A percentile compares a stretch with the other conserved stretches of the same genome.
These are phyloP conservation scores for Bacidia gigantensis DNA, from an alignment of 495 filamentous ascomycete genomes.

Conservation along the genomic window DNA sequence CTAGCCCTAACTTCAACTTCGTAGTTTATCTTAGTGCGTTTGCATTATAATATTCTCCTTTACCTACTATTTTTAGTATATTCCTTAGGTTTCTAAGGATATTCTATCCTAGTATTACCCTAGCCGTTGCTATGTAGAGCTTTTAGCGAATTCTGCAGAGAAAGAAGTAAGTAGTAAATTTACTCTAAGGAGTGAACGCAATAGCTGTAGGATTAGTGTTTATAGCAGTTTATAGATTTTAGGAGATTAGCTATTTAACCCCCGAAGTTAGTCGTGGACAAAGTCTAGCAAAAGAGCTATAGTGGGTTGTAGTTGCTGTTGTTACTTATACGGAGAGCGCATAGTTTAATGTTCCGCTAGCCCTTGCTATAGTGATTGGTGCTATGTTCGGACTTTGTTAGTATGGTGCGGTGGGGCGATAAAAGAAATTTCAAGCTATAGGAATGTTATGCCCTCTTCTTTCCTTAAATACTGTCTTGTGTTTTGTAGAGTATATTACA, in stretches of 20 bases:
- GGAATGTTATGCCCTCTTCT: neutral
- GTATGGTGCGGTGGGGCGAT: neutral
- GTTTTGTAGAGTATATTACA: neutral
- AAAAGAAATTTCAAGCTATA: neutral
- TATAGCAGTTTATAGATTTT: neutral
- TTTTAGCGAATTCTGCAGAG: neutral
- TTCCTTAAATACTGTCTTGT: neutral
- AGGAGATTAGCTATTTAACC: neutral
- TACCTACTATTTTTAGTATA: neutral
- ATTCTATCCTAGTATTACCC: conserved; percentile 1
- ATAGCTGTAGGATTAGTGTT: conserved; percentile 1
- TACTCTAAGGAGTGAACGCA: neutral
- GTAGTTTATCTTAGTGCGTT: neutral
- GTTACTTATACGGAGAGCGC: neutral
- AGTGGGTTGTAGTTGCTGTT: neutral
- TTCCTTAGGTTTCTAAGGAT: neutral
- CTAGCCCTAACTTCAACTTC: neutral
- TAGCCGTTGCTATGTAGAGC: neutral
- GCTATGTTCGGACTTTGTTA: neutral
- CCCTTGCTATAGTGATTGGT: neutral
- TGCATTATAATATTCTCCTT: neutral
- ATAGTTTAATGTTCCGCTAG: neutral
- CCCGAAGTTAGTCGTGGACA: neutral
- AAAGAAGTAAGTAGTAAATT: neutral
- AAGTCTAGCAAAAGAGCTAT: conserved; percentile 1